phyloP scores from a whole-genome alignment of 1,284 basidiomycete species.

The Boletus mariae region DNA sequence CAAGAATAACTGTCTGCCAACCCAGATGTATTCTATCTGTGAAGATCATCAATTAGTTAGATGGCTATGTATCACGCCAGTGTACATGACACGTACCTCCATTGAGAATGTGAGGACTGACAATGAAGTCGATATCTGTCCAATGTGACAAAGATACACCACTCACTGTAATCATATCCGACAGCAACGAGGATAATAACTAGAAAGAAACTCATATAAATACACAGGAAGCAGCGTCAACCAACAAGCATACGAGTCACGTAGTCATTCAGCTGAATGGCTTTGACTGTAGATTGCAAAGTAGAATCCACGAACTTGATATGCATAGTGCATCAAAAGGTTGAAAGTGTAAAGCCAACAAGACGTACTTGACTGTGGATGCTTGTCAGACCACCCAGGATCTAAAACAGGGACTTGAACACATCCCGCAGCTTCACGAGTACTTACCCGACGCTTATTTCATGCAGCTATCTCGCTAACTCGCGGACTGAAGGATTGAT shows the following conservation, averaged over 20 bases:
- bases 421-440: no score
- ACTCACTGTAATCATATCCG: not conserved
- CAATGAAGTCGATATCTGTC: not conserved
- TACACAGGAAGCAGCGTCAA: not conserved
- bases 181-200: not conserved
- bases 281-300: not conserved
- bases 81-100: not conserved
- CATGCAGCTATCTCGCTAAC: not conserved
- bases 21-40: not conserved
- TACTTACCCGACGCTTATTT: not conserved
- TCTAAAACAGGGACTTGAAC: no score
- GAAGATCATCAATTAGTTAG: not conserved
- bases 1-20: not conserved
- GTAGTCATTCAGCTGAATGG: not conserved
- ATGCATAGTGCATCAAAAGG: not conserved
- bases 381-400: no score
- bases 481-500: no score
- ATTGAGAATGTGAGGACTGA: not conserved
- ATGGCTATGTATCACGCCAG: not conserved
- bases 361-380: no score
- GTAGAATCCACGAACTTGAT: not conserved
- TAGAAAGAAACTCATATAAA: not conserved
- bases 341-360: no score
- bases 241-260: not conserved
- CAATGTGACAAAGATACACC: not conserved